Percentiles rank a stretch among this genome's conserved stretches.
phyloP scores from a whole-genome alignment of 352 stramenopile species.

The Elongisporangium undulatum region DNA sequence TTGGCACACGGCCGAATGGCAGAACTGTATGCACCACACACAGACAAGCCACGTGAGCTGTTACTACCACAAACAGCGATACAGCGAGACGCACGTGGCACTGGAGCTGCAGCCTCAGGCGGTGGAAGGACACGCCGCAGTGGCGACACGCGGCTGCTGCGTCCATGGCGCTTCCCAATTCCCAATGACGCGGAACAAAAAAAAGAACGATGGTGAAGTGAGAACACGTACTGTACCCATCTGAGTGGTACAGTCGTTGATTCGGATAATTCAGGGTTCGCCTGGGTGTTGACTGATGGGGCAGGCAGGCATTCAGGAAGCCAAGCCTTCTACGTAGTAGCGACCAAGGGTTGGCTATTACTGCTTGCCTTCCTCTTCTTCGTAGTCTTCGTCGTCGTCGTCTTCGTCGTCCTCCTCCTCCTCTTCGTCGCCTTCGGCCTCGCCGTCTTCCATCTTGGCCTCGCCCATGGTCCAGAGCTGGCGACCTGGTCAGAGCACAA shows the following conservation, averaged over 20 bases:
- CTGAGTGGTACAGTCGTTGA: constrained; percentile 3
- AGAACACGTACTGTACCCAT: constrained; percentile 2
- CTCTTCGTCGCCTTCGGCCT: constrained; percentile 32
- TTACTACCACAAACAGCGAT: constrained; percentile 1
- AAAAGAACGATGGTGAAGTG: background rate
- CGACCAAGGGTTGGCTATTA: constrained; percentile 9
- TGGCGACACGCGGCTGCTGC: constrained; percentile 1
- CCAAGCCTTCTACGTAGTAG: too few relatives aligned
- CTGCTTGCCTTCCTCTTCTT: constrained; percentile 20
- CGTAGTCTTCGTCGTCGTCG: constrained; percentile 27
- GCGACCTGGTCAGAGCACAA: constrained; percentile 21
- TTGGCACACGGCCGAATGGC: constrained; percentile 28
- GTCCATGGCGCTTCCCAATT: constrained; percentile 3
- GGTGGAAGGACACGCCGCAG: constrained; percentile 37
- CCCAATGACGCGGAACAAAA: background rate
- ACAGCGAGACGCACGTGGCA: constrained; percentile 31
- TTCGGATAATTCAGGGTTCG: background rate
- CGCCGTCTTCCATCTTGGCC: constrained; percentile 58
- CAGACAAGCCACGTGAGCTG: background rate
- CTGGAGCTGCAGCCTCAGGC: constrained; percentile 24
- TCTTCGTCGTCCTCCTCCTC: constrained; percentile 41
- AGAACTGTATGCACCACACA: constrained; percentile 23
- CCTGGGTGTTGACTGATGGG: constrained; percentile 14
- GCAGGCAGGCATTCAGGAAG: too few relatives aligned
- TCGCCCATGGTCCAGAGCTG: constrained; percentile 70